Conservation (phyloP, 768 basidiomycete species). For the Boletus subparvulus region DNA sequence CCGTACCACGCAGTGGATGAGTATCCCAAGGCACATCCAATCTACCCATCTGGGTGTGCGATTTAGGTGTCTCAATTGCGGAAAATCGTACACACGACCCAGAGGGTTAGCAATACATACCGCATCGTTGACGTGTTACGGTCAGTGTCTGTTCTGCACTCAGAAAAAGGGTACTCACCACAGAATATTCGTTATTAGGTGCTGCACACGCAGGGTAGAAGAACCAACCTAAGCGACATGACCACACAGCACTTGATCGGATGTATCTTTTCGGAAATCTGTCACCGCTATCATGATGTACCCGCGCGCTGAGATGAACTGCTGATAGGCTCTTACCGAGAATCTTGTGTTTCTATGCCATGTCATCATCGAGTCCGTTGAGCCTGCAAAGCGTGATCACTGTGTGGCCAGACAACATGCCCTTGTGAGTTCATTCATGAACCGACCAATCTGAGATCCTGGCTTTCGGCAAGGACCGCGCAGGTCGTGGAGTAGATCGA, state of each 20-base stretch:
- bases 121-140: conserved; percentile 3
- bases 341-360: conserved; percentile 22
- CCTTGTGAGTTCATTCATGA: conserved; percentile 16
- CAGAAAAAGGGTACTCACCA: not conserved
- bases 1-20: conserved; percentile 10
- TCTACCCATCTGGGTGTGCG: conserved; percentile 14
- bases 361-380: conserved; percentile 29
- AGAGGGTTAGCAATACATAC: conserved; percentile 3
- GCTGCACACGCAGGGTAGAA: not conserved
- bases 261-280: too few relatives aligned
- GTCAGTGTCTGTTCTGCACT: not conserved
- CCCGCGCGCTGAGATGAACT: not conserved
- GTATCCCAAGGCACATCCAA: conserved; percentile 14
- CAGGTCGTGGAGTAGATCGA: too few relatives aligned
- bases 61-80: conserved; percentile 7
- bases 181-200: not conserved
- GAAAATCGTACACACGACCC: conserved; percentile 7
- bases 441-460: conserved; percentile 29
- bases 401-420: conserved; percentile 27
- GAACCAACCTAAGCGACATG: too few relatives aligned
- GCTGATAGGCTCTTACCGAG: conserved; percentile 15
- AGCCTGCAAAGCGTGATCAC: conserved; percentile 24
- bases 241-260: not conserved
- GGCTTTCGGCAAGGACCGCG: too few relatives aligned
- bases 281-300: not conserved